Conservation (phyloP, 2,329 filamentous ascomycete genomes). For the Fusarium coicis region DNA sequence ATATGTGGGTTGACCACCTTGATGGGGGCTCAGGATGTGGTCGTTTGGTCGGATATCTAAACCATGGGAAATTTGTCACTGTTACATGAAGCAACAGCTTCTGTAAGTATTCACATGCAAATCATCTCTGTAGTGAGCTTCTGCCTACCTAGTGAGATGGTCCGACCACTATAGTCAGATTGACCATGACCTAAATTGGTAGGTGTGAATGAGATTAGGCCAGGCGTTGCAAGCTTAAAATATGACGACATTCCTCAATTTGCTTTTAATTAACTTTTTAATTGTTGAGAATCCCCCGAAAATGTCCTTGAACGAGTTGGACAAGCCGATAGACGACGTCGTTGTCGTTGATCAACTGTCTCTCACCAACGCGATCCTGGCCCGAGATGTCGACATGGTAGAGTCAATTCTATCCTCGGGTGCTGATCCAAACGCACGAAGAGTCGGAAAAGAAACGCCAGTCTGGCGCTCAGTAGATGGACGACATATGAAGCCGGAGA, state of each 20-base stretch:
- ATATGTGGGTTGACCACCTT: accelerated
- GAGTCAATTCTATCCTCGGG: accelerated
- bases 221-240: accelerated
- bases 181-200: background rate
- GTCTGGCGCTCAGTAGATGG: accelerated
- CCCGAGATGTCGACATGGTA: accelerated
- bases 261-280: accelerated
- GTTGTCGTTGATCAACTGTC: background rate
- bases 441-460: background rate
- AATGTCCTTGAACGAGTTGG: accelerated
- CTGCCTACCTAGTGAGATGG: background rate
- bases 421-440: background rate
- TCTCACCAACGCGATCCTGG: background rate
- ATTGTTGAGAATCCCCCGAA: accelerated
- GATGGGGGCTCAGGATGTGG: too few relatives aligned
- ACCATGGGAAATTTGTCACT: too few relatives aligned
- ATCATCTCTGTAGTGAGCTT: accelerated
- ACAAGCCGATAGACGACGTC: too few relatives aligned
- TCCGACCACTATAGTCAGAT: background rate
- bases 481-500: accelerated
- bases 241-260: accelerated
- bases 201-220: background rate
- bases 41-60: too few relatives aligned
- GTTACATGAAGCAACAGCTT: accelerated
- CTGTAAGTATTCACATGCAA: background rate